Percentiles rank a stretch among this genome's conserved stretches.
Evolutionary conservation across 352 stramenopile genomes (phyloP).

Genomic region (Elongisporangium prolatum): DNA sequence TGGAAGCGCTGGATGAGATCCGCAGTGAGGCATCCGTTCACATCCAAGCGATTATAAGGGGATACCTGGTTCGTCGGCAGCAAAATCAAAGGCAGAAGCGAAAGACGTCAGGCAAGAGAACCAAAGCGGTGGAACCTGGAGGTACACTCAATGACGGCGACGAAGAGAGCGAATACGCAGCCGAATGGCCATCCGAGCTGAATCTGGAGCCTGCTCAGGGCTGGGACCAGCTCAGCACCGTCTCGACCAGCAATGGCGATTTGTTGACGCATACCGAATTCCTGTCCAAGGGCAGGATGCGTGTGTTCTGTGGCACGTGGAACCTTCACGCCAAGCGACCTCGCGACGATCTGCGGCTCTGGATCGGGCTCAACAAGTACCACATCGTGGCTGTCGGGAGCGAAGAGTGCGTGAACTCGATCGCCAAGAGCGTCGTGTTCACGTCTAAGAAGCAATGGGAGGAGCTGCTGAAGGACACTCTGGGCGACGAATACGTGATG

Average conservation of each 20-base stretch:
- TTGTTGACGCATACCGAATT: conserved; percentile 32
- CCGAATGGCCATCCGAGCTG: conserved; percentile 46
- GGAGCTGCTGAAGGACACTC: conserved; percentile 39
- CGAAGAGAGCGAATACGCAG: conserved; percentile 17
- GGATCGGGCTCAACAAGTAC: conserved; percentile 77
- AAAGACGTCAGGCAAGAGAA: conserved; percentile 4
- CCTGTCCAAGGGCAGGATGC: conserved; percentile 34
- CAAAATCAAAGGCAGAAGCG: conserved; percentile 9
- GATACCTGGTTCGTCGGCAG: conserved; percentile 17
- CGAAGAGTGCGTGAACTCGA: conserved; percentile 93
- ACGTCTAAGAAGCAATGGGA: conserved; percentile 87
- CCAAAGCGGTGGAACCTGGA: background rate
- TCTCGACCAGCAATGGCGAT: conserved; percentile 13
- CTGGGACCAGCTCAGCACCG: conserved; percentile 52
- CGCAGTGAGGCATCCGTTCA: conserved; percentile 22
- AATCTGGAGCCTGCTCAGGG: conserved; percentile 39
- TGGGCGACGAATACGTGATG: conserved; percentile 85
- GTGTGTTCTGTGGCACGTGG: conserved; percentile 82
- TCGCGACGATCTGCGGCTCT: conserved; percentile 45
- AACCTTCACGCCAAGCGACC: conserved; percentile 82
- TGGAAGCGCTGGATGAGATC: conserved; percentile 36
- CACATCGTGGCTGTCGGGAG: conserved; percentile 87
- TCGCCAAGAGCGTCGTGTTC: conserved; percentile 91
- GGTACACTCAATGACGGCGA: conserved; percentile 8
- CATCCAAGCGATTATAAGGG: conserved; percentile 40